Conservation (phyloP, 2,329 filamentous ascomycete genomes). For the Gremmenia infestans region DNA sequence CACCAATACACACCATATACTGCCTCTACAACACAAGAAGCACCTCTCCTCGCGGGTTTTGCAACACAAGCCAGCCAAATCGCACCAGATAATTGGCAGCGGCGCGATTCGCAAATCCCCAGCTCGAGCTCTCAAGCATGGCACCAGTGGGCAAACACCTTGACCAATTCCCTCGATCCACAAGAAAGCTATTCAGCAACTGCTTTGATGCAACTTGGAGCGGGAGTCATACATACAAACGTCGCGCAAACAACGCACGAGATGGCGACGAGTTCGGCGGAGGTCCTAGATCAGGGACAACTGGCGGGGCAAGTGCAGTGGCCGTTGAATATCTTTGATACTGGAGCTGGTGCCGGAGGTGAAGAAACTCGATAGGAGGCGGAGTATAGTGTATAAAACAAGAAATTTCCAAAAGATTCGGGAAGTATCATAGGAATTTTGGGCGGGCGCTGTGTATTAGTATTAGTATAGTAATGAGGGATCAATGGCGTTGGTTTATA, state of each 20-base stretch:
- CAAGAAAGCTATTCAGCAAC: conserved; percentile 30
- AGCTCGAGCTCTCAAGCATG: conserved; percentile 27
- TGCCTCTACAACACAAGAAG: conserved; percentile 17
- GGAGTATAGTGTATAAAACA: too few relatives aligned
- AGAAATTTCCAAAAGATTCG: too few relatives aligned
- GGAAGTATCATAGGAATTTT: not conserved
- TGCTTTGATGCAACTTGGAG: conserved; percentile 30
- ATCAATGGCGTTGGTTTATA: too few relatives aligned
- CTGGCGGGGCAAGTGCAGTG: conserved; percentile 6
- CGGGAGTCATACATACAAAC: not conserved
- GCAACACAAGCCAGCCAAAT: conserved; percentile 30
- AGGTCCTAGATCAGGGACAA: conserved; percentile 2
- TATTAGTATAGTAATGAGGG: not conserved
- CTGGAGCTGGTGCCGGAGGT: too few relatives aligned
- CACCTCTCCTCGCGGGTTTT: conserved; percentile 25
- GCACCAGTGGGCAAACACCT: conserved; percentile 29
- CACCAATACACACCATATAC: conserved; percentile 18
- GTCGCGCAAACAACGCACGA: not conserved
- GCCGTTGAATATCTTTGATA: conserved; percentile 27
- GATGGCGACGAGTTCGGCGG: conserved; percentile 2
- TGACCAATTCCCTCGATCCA: conserved; percentile 27
- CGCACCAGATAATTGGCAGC: conserved; percentile 27
- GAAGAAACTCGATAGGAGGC: too few relatives aligned
- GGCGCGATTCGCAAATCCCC: conserved; percentile 8
- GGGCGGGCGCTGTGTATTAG: not conserved